phyloP scores from a whole-genome alignment of 2,329 filamentous ascomycete genomes.

The Elsinoe necatrix region DNA sequence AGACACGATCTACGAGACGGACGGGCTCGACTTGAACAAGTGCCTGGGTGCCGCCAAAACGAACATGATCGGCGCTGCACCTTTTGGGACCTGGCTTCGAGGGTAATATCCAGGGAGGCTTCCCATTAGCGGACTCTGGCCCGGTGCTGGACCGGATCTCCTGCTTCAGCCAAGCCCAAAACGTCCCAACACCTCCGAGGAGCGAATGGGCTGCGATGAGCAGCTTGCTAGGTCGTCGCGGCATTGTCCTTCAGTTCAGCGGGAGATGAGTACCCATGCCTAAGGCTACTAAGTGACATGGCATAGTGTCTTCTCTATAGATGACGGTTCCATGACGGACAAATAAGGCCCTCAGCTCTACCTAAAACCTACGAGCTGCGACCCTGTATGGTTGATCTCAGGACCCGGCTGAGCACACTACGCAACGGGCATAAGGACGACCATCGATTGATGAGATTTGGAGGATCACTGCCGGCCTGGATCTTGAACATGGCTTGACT shows the following conservation, averaged over 20 bases:
- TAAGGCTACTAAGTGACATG: not conserved
- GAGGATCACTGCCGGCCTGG: not conserved
- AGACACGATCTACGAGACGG: not conserved
- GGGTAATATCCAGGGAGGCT: not conserved
- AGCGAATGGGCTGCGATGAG: not conserved
- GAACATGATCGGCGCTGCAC: conserved; percentile 2
- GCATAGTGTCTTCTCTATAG: not conserved
- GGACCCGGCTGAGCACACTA: not conserved
- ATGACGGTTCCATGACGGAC: conserved; percentile 6
- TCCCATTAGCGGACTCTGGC: conserved; percentile 12
- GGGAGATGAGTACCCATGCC: not conserved
- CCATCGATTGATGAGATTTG: not conserved
- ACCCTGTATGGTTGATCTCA: not conserved
- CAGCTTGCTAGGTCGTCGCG: not conserved
- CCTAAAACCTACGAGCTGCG: not conserved
- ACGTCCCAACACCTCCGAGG: not conserved
- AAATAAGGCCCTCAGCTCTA: conserved; percentile 1
- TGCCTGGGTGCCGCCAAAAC: not conserved
- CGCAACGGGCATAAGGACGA: not conserved
- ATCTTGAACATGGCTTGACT: not conserved
- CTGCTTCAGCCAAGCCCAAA: not conserved
- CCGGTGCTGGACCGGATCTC: not conserved
- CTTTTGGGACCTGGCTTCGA: not conserved
- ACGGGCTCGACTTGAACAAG: conserved; percentile 12
- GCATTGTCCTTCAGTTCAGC: not conserved